Conservation (phyloP, 1,284 basidiomycete genomes). For the Neolentinus lepideus region DNA sequence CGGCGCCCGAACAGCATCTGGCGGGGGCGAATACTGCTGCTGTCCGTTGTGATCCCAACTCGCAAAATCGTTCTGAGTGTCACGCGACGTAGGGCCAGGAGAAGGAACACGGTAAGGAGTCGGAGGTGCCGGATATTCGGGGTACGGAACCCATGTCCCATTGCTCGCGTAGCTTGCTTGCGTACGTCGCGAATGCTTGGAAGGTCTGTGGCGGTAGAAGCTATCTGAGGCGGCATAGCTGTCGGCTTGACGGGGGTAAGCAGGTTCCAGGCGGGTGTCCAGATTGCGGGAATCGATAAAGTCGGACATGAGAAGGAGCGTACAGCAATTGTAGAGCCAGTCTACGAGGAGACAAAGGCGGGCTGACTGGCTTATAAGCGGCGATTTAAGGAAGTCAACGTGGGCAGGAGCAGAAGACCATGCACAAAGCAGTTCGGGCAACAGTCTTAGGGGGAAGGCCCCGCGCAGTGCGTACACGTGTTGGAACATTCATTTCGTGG, state of each 20-base stretch:
- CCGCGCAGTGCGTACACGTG: not conserved
- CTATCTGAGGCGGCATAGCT: not conserved
- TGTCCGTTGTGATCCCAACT: not conserved
- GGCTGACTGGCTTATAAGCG: not conserved
- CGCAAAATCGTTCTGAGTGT: not conserved
- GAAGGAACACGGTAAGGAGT: not conserved
- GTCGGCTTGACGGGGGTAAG: not conserved
- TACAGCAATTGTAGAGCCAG: not conserved
- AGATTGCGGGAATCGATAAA: not conserved
- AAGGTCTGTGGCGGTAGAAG: not conserved
- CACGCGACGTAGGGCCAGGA: not conserved
- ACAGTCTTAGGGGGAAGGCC: not conserved
- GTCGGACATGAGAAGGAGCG: not conserved
- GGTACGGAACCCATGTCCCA: not conserved
- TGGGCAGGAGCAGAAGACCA: not conserved
- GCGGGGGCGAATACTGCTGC: not conserved
- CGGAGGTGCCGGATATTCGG: not conserved
- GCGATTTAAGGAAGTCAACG: not conserved
- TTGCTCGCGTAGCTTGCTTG: not conserved
- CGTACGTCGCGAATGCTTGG: not conserved
- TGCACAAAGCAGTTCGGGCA: not conserved
- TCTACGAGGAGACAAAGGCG: not conserved
- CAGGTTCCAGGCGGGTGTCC: not conserved
- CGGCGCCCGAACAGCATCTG: not conserved
- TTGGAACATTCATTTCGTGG: not conserved